Percentiles rank a stretch among this genome's conserved stretches.
phyloP scores from a whole-genome alignment of 768 basidiomycete species.

The Rhodotorula taiwanensis region DNA sequence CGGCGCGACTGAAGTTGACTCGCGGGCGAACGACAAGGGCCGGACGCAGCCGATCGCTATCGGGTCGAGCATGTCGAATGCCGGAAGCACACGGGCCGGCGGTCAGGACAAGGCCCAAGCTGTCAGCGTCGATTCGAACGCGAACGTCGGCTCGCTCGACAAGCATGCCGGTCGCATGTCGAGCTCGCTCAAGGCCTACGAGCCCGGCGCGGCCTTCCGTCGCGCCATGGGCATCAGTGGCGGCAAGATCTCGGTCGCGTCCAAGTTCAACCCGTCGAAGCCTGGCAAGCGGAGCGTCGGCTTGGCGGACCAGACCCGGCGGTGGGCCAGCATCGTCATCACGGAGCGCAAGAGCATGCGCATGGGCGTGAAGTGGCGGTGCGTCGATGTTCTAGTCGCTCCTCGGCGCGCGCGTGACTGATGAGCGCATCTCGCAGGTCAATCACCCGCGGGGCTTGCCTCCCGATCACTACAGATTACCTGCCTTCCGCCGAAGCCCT shows the following conservation, averaged over 20 bases:
- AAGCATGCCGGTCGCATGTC: constrained; percentile 4
- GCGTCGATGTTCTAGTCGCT: constrained; percentile 47
- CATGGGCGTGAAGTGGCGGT: constrained; percentile 79
- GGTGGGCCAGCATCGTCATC: constrained; percentile 78
- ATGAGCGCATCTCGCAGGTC: constrained; percentile 9
- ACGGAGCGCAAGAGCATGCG: constrained; percentile 67
- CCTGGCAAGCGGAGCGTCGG: constrained; percentile 34
- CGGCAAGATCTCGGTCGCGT: constrained; percentile 12
- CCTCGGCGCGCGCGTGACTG: neutral
- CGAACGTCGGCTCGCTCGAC: neutral
- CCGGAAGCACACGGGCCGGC: neutral
- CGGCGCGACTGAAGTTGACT: neutral
- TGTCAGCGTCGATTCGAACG: no score
- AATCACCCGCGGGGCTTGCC: constrained; percentile 48
- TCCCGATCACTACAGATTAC: constrained; percentile 84
- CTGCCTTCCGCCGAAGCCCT: constrained; percentile 55
- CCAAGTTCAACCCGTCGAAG: constrained; percentile 32
- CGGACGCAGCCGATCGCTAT: constrained; percentile 34
- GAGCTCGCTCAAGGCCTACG: constrained; percentile 22
- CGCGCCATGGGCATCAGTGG: constrained; percentile 7
- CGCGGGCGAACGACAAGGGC: neutral
- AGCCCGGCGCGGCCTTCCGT: constrained; percentile 9
- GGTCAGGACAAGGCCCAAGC: neutral
- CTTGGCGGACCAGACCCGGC: constrained; percentile 51
- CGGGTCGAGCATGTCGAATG: neutral